Base-by-base conservation (phyloP, 2,329 filamentous ascomycete species). In the Arthrobotrys iridis region DNA sequence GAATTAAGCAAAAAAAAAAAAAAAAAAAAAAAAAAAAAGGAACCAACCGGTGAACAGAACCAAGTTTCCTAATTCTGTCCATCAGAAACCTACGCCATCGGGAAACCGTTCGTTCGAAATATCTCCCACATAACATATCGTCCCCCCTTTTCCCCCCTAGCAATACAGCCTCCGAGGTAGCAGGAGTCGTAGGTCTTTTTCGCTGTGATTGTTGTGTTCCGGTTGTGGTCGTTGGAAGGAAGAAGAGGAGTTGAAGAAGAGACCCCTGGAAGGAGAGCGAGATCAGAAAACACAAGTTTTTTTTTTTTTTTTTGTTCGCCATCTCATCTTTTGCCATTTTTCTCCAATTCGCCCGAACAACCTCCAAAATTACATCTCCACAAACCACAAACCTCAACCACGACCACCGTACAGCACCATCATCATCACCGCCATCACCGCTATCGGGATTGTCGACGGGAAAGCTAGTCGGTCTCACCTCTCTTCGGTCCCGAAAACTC, bases 281-380 rank as follows among this genome's bases (percentile, higher is more conserved):
- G 48, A 26, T 26, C 30, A 22, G 11, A 35, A 55, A 55, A 55
- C 50, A 37, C 50, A 55, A 55, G n/a, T n/a, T n/a, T n/a, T n/a
- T n/a, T n/a, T n/a, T n/a, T n/a, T n/a, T n/a, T n/a, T n/a, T n/a
- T n/a, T n/a, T n/a, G n/a, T n/a, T 55, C 18, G 20, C 55, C 35
- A 59, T 59, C 37, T 59, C 35, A 59, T 59, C 55, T 59, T 59
- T 59, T 59, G n/a, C 55, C 13, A 22, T 46, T 46, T 46, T 37
- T 55, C 50, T 55, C 50, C 50, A 55, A 55, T 55, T 55, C 50
- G 30, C 50, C 50, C 28, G 50, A 55, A 37, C 4, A 24, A 30
- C n/a, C 18, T 20, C 43, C 24, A 3, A 18, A 5, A 24, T 20
- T 18, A 52, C 46, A 52, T 8, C 46, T 20, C 13, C 28, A 52